Evolutionary conservation across 1,284 basidiomycete species (phyloP), one percentile per base, ranked within the genome.

Genomic region (Cystobasidiaceae sp.): DNA sequence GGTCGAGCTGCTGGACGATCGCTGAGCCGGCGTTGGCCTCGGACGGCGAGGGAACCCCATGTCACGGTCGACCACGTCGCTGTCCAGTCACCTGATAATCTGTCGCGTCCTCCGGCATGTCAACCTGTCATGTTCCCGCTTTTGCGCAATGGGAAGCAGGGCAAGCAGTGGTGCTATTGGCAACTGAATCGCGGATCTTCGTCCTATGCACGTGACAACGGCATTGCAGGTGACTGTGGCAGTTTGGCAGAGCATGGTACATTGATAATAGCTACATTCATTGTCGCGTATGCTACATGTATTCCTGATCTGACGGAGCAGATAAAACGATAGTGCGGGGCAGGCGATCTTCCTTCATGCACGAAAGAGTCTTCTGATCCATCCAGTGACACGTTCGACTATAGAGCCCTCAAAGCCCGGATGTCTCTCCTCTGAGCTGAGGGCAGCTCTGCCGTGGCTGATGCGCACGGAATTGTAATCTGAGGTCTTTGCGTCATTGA

Each of bases 41-140:
- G 61, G 61, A 3, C 61, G 51, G 17, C 61, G 51, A 25, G 61
- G 61, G 17, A 64, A 64, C 51, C 61, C 52, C 61, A 64, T 64
- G n/a, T 11, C 19, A 19, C 25, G 27, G 30, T 21, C 3, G 23
- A n/a, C n/a, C n/a, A n/a, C n/a, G n/a, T n/a, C n/a, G n/a, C n/a
- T n/a, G n/a, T n/a, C n/a, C n/a, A n/a, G n/a, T n/a, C n/a, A n/a
- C n/a, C n/a, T n/a, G n/a, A n/a, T n/a, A n/a, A n/a, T n/a, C n/a
- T n/a, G n/a, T n/a, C n/a, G n/a, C n/a, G n/a, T n/a, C n/a, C n/a
- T n/a, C n/a, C n/a, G n/a, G n/a, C n/a, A n/a, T n/a, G n/a, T n/a
- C n/a, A n/a, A n/a, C n/a, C n/a, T n/a, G n/a, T n/a, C n/a, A n/a
- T n/a, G n/a, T n/a, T n/a, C n/a, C n/a, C n/a, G n/a, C n/a, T n/a